These are phyloP conservation scores for Casuarina equisetifolia DNA, from an alignment of 306 rosid genomes.

Conservation along the genomic window DNA sequence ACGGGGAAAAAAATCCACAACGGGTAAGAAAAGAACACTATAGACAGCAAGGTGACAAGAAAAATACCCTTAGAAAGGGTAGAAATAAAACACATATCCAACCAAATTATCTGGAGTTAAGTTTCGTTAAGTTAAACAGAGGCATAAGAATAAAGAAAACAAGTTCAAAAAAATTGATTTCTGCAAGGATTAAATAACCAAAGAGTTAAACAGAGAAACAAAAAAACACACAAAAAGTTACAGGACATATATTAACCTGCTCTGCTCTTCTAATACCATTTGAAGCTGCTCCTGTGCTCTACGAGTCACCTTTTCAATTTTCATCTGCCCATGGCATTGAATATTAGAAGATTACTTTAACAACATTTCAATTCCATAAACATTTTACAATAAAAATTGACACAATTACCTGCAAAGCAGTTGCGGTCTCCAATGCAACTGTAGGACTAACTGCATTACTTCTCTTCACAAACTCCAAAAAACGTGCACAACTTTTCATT, in stretches of 20 bases:
- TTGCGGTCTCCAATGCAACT: constrained; percentile 86
- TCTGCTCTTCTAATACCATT: constrained; percentile 86
- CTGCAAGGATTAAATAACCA: constrained; percentile 12
- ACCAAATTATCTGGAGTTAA: background rate
- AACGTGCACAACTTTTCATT: constrained; percentile 76
- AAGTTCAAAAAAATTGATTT: constrained; percentile 5
- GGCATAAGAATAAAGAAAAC: background rate
- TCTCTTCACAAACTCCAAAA: constrained; percentile 81
- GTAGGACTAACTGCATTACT: constrained; percentile 96
- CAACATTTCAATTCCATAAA: background rate
- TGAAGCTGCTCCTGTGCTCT: constrained; percentile 97
- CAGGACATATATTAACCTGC: constrained; percentile 50
- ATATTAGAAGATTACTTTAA: constrained; percentile 19
- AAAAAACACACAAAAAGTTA: background rate
- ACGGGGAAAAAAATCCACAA: background rate
- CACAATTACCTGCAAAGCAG: constrained; percentile 85
- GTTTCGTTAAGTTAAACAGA: background rate
- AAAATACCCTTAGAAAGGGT: background rate
- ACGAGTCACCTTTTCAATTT: constrained; percentile 88
- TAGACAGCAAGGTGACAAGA: background rate
- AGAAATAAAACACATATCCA: background rate
- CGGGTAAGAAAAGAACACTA: background rate
- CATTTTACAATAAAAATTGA: constrained; percentile 11
- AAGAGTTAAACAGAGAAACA: constrained; percentile 6
- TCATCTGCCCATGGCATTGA: constrained; percentile 57